Conservation (phyloP, 805 yeast genomes). For the Komagataella kurtzmanii region DNA sequence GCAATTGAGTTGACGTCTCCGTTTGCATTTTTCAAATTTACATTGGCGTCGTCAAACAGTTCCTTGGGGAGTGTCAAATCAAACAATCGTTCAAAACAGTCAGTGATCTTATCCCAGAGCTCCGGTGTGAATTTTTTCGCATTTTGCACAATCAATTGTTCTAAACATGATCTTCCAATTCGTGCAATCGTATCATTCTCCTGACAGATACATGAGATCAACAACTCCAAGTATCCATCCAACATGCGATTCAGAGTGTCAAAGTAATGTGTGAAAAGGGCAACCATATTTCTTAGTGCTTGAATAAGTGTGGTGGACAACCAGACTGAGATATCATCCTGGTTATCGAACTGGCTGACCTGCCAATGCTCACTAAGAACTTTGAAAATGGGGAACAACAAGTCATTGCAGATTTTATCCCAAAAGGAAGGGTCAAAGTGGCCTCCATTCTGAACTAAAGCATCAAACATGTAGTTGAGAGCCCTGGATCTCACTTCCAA, state of each 20-base stretch:
- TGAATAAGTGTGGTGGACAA: conserved; percentile 91
- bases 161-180: conserved; percentile 84
- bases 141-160: conserved; percentile 68
- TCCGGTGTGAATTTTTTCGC: conserved; percentile 41
- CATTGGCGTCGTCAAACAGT: conserved; percentile 32
- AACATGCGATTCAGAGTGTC: conserved; percentile 61
- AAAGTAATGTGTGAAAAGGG: conserved; percentile 73
- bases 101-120: conserved; percentile 68
- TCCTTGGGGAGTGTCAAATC: conserved; percentile 78
- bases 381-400: conserved; percentile 83
- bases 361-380: conserved; percentile 69
- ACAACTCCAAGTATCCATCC: conserved; percentile 63
- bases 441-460: conserved; percentile 66
- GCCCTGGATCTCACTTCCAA: conserved; percentile 89
- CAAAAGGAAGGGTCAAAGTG: conserved; percentile 67
- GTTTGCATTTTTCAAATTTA: conserved; percentile 15
- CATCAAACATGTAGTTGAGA: conserved; percentile 68
- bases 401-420: conserved; percentile 64
- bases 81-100: conserved; percentile 57
- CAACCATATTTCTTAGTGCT: conserved; percentile 80
- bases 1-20: conserved; percentile 5
- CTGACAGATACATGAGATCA: conserved; percentile 86
- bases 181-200: conserved; percentile 94
- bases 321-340: conserved; percentile 92
- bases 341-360: conserved; percentile 47